These are phyloP conservation scores for Diaporthe destruens DNA, from an alignment of 2,329 filamentous ascomycete genomes.

Conservation along the genomic window DNA sequence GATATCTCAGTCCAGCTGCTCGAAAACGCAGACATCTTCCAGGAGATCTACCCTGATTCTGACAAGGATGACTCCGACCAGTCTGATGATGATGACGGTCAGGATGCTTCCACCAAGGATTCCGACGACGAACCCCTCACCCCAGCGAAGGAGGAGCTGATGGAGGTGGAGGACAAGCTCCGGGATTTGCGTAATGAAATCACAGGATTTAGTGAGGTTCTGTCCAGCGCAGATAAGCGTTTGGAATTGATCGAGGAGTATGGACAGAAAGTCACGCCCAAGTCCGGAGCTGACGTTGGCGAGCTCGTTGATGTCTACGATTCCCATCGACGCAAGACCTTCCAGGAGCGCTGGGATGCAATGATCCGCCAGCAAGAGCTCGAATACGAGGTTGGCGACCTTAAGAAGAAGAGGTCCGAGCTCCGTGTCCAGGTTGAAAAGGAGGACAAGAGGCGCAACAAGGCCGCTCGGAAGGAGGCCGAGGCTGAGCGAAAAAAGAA, in stretches of 20 bases:
- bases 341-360: constrained; percentile 55
- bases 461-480: constrained; percentile 50
- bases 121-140: constrained; percentile 44
- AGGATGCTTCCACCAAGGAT: constrained; percentile 45
- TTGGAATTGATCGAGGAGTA: constrained; percentile 57
- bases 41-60: constrained; percentile 65
- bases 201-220: constrained; percentile 48
- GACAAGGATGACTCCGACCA: constrained; percentile 52
- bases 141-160: constrained; percentile 45
- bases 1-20: constrained; percentile 73
- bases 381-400: constrained; percentile 48
- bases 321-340: constrained; percentile 57
- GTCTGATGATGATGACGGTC: constrained; percentile 46
- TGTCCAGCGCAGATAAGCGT: constrained; percentile 53
- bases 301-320: constrained; percentile 57
- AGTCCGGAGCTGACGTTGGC: constrained; percentile 52
- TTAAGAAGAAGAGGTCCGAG: constrained; percentile 50
- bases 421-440: constrained; percentile 48
- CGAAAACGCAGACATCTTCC: constrained; percentile 65
- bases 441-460: constrained; percentile 46
- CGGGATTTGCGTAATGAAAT: constrained; percentile 49
- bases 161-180: constrained; percentile 50
- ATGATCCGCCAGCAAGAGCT: constrained; percentile 51
- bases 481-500: constrained; percentile 54
- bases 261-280: constrained; percentile 53